Evolutionary conservation across 805 yeast genomes (phyloP), one percentile per base, ranked within the genome.

Genomic region (Vanderwaltozyma verrucispora): DNA sequence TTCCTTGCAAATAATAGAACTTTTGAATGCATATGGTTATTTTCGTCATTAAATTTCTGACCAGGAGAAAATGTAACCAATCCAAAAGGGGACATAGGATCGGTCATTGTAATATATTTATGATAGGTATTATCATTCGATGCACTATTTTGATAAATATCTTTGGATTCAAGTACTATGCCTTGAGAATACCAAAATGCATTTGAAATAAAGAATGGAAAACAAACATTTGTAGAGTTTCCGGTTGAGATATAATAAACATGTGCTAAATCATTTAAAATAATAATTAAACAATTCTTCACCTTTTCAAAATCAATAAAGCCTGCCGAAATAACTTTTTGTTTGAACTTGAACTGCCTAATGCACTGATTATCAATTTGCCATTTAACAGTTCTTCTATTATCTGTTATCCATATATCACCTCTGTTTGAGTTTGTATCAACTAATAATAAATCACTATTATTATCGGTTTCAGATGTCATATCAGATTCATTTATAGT

Each of bases 71-170:
- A 76, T 1, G 77, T 75, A 4, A 86, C 71, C 4, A 75, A 63
- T 2, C 94, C 86, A 39, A 83, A 68, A 4, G 84, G 92, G 2
- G 75, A 72, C 42, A 80, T 61, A 1, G 95, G 89, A 52, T 84
- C 94, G 1, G 77, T 68, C 41, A 86, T 53, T 0, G 94, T 76
- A 37, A 85, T 64, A 46, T 83, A 80, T 36, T 63, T 58, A 29
- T 49, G 50, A 24, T 38, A 30, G 2, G 21, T 15, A 26, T n/a
- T 32, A 18, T 5, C 4, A 26, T 42, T 40, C 9, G 41, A 25
- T 13, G 41, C 34, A 11, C 30, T 14, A 5, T 30, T 26, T n/a
- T 30, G 10, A 25, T 18, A 35, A 30, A 32, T 41, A 21, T 38
- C 29, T 34, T 67, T 69, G 28, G 76, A 63, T 48, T 81, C 83